phyloP scores from a whole-genome alignment of 2,329 filamentous ascomycete species.

The Fusarium secorum region DNA sequence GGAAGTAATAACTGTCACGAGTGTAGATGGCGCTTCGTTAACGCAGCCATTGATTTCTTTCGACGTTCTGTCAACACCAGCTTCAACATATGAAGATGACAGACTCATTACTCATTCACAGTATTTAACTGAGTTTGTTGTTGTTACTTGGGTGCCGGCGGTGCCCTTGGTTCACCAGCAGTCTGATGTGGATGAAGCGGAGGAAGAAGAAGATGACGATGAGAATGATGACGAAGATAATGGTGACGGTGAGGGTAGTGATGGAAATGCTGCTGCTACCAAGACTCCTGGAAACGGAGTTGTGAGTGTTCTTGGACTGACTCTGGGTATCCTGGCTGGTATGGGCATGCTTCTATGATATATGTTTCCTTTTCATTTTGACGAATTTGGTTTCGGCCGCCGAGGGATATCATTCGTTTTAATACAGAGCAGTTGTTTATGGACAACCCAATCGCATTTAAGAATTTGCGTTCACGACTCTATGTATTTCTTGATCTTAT shows the following conservation, averaged over 20 bases:
- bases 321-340: slow-evolving; percentile 1
- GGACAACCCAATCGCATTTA: neutral
- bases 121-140: neutral
- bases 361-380: neutral
- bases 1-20: neutral
- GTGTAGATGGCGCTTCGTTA: neutral
- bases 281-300: neutral
- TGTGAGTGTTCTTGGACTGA: neutral
- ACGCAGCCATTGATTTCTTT: neutral
- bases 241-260: neutral
- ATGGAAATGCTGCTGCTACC: neutral
- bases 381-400: neutral
- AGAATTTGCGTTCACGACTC: neutral
- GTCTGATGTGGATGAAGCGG: neutral
- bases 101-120: neutral
- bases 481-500: neutral
- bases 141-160: slow-evolving; percentile 3
- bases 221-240: neutral
- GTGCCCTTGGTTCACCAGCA: neutral
- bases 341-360: slow-evolving; percentile 5
- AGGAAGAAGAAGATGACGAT: neutral
- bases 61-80: neutral
- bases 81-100: neutral
- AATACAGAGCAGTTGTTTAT: neutral
- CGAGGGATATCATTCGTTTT: neutral